Evolutionary conservation across 352 stramenopile species (phyloP).

Genomic region (Pythium phragmiticola): DNA sequence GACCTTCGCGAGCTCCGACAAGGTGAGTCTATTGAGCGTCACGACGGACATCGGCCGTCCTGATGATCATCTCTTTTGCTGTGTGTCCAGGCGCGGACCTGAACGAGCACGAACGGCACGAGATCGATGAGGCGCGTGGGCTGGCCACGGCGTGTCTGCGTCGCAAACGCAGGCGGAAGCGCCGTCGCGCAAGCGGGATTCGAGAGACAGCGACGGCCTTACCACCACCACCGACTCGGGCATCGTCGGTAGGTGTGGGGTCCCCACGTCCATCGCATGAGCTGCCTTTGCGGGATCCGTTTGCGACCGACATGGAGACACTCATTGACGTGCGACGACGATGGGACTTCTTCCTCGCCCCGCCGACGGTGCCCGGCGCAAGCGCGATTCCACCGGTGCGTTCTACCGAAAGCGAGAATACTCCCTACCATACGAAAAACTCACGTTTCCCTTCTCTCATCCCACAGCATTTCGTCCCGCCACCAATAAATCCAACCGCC

Average conservation of each 20-base stretch:
- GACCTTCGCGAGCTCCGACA: slow-evolving; percentile 18
- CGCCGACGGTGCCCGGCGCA: slow-evolving; percentile 21
- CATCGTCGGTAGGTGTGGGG: background rate
- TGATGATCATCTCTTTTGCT: slow-evolving; percentile 3
- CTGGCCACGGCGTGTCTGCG: background rate
- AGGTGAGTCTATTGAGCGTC: slow-evolving; percentile 11
- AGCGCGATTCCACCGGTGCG: slow-evolving; percentile 37
- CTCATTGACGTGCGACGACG: slow-evolving; percentile 26
- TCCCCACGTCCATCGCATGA: background rate
- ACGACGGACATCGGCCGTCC: background rate
- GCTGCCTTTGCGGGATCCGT: slow-evolving; percentile 26
- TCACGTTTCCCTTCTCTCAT: background rate
- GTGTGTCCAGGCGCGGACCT: slow-evolving; percentile 1
- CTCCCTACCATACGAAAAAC: background rate
- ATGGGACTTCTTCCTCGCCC: slow-evolving; percentile 32
- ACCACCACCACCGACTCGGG: background rate
- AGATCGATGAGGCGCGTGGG: background rate
- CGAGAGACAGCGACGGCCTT: background rate
- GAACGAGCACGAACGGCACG: background rate
- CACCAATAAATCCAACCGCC: slow-evolving; percentile 28
- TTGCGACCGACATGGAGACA: slow-evolving; percentile 34
- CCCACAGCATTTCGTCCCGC: slow-evolving; percentile 44
- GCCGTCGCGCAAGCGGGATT: background rate
- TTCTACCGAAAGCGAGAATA: background rate
- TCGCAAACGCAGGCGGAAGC: slow-evolving; percentile 8